These are phyloP conservation scores for Penicillium sp. DNA, from an alignment of 2,329 filamentous ascomycete genomes.

Conservation along the genomic window DNA sequence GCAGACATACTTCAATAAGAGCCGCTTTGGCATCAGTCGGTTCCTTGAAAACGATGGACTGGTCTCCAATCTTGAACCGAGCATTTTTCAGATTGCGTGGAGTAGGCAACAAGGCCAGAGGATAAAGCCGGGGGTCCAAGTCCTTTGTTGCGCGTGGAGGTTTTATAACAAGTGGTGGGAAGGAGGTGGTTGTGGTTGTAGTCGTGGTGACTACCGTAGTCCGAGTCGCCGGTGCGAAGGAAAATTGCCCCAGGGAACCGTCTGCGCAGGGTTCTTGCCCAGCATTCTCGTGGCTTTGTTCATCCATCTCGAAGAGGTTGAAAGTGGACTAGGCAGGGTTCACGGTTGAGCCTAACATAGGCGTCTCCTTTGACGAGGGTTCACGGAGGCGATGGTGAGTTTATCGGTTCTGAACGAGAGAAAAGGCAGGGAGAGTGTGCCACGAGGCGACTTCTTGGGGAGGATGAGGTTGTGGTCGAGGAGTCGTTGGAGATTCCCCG, in stretches of 20 bases:
- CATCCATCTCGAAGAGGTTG: slow-evolving; percentile 25
- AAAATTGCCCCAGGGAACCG: slow-evolving; percentile 52
- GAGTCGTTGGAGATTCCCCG: slow-evolving; percentile 3
- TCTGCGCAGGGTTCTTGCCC: slow-evolving; percentile 23
- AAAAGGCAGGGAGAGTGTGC: neutral
- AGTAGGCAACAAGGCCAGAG: slow-evolving; percentile 74
- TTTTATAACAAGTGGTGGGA: slow-evolving; percentile 76
- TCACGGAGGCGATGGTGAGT: neutral
- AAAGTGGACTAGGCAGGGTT: slow-evolving; percentile 12
- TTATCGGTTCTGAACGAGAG: slow-evolving; percentile 11
- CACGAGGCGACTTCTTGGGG: slow-evolving; percentile 14
- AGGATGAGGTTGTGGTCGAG: slow-evolving; percentile 11
- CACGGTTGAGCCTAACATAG: slow-evolving; percentile 9
- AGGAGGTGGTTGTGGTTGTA: slow-evolving; percentile 74
- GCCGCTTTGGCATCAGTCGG: slow-evolving; percentile 52
- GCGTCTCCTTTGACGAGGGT: neutral
- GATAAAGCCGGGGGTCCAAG: slow-evolving; percentile 84
- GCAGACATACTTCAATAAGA: slow-evolving; percentile 47
- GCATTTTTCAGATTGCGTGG: slow-evolving; percentile 73
- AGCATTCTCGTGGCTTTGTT: slow-evolving; percentile 19
- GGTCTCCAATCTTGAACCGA: slow-evolving; percentile 63
- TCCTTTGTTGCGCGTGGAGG: slow-evolving; percentile 63
- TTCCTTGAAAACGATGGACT: slow-evolving; percentile 57
- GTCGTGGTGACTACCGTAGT: slow-evolving; percentile 77
- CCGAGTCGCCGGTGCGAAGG: slow-evolving; percentile 57